Evolutionary conservation across 306 rosid genomes (phyloP), one percentile per base, ranked within the genome.

Genomic region (Prunus padus): DNA sequence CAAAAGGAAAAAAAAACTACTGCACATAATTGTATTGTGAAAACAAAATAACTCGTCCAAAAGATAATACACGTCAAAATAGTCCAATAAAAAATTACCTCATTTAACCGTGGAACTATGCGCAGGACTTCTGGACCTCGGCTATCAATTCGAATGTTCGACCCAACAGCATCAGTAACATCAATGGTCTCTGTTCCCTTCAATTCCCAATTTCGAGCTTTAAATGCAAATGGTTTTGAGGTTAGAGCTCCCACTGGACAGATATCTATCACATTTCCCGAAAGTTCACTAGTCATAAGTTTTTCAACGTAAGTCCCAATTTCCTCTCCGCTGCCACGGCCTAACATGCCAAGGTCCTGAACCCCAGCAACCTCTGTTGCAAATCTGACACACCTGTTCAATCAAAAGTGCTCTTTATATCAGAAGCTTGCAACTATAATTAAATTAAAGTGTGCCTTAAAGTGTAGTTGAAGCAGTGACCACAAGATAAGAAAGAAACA

Each of bases 321-420:
- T 90, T 96, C 97, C 87, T 96, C 99, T 71, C 99, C 98, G 44
- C 99, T 96, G 65, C 98, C 99, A 83, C 99, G 98, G 77, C 99
- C 98, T 83, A 95, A 85, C 88, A 95, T 92, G 79, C 99, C 96
- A 80, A 95, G 99, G 85, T 95, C 99, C 83, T 92, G 90, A 87
- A 95, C 97, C 74, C 98, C 98, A 47, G 97, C 99, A 87, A 96
- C 91, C 91, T 96, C 97, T 66, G 98, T 74, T 80, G 99, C 99
- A 89, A 92, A 96, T 82, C 99, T 89, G 4, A 96, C 99, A 76
- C 98, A 96, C 89, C 98, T 96, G 90, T 76, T 72, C 37, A 67
- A 81, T 33, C 50, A 75, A 82, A 75, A 42, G 33, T 16, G 20
- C 65, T 31, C 49, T 77, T 22, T 51, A 22, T 55, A 76, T 77